Conservation (phyloP, 495 filamentous ascomycete species). For the Penicillium manginii region DNA sequence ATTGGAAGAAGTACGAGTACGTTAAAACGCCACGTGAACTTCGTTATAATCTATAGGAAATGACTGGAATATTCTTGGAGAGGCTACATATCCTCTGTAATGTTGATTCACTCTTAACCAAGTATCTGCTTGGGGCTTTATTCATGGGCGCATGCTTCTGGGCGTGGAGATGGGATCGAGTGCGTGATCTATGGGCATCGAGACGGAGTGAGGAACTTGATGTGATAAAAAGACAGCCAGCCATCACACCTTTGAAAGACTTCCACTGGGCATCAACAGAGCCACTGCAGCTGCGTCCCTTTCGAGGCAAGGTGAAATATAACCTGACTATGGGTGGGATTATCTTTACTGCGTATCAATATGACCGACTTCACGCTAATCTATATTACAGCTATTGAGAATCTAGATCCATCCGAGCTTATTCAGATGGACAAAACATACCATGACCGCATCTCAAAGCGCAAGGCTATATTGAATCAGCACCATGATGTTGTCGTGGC, state of each 20-base stretch:
- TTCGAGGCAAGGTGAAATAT: slow-evolving; percentile 64
- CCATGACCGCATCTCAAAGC: slow-evolving; percentile 54
- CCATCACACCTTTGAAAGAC: slow-evolving; percentile 55
- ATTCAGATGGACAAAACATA: slow-evolving; percentile 72
- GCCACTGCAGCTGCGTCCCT: slow-evolving; percentile 65
- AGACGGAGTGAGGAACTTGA: background rate
- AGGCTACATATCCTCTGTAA: background rate
- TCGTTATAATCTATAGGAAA: background rate
- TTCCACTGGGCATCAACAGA: slow-evolving; percentile 65
- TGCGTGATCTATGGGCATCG: background rate
- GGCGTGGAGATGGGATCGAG: slow-evolving; percentile 3
- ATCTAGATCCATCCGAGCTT: slow-evolving; percentile 59
- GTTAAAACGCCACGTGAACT: background rate
- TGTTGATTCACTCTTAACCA: background rate
- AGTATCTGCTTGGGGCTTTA: background rate
- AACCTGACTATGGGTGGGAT: slow-evolving; percentile 71
- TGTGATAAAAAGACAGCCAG: slow-evolving; percentile 1
- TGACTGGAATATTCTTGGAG: background rate
- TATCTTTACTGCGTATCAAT: slow-evolving; percentile 4
- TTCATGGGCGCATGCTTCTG: slow-evolving; percentile 1
- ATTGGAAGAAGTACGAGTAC: no score
- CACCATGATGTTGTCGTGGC: slow-evolving; percentile 50
- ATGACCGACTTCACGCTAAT: background rate
- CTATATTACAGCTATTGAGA: slow-evolving; percentile 47
- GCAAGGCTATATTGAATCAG: slow-evolving; percentile 51